Evolutionary conservation across 352 stramenopile genomes (phyloP), one percentile per base, ranked within the genome.

Genomic region (Pythium aquatile): DNA sequence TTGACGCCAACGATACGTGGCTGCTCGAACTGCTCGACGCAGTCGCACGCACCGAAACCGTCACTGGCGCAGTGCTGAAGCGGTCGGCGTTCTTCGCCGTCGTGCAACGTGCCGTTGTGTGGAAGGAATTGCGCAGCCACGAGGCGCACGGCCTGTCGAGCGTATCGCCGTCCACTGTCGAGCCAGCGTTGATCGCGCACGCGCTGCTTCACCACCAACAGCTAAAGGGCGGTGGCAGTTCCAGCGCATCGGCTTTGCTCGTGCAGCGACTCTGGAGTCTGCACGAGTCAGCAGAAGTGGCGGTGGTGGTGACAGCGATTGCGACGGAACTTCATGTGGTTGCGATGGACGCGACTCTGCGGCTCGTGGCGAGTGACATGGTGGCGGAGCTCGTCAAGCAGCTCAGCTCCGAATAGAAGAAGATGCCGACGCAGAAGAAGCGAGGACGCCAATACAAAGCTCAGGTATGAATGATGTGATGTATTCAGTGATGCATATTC

Each of bases 1-100:
- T 68, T 5, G 54, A 58, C 42, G 48, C 46, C 20, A 58, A 68
- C 16, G 62, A 68, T 17, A 32, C 62, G 28, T 63, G 62, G 62
- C 42, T 68, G 4, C 48, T 68, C 26, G 62, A 68, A 33, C 32
- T 63, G 24, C 55, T 68, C 32, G 55, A 68, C 42, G 60, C 28
- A 14, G 35, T 62, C 35, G 28, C 42, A 16, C 20, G 57, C 24
- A 42, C 14, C 6, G 17, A 44, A 6, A 26, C 2, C 17, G 16
- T 26, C 8, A 42, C n/a, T 13, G 33, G 8, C 13, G 14, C n/a
- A 5, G 24, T 29, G 30, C 1, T 42, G n/a, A 67, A 61, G 33
- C 44, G 55, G 10, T 17, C 30, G 1, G 35, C 62, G 13, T 54
- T 63, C 26, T 63, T 63, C n/a, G 44, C 17, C 24, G 28, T 62